These are phyloP conservation scores for Calonectria ilicicola DNA, from an alignment of 2,329 filamentous ascomycete species.

Conservation along the genomic window DNA sequence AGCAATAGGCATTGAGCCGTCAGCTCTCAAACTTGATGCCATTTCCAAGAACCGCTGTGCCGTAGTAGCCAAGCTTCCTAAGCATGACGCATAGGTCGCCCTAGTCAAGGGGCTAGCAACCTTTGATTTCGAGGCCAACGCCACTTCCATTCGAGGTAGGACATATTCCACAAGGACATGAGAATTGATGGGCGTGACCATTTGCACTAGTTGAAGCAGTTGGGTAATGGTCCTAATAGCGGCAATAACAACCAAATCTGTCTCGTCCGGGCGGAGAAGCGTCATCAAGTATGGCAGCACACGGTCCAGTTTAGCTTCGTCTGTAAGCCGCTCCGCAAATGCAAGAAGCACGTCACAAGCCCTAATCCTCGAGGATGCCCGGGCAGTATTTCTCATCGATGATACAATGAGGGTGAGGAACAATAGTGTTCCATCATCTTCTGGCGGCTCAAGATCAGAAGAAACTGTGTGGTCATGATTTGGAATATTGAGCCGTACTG, in stretches of 20 bases:
- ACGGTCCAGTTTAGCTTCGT: conserved; percentile 95
- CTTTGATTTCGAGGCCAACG: conserved; percentile 58
- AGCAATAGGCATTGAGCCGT: conserved; percentile 81
- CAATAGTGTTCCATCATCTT: conserved; percentile 91
- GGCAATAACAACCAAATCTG: conserved; percentile 86
- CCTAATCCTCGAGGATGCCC: conserved; percentile 86
- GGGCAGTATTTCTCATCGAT: conserved; percentile 88
- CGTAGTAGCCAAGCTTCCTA: conserved; percentile 88
- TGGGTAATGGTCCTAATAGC: conserved; percentile 90
- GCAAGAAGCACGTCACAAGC: conserved; percentile 93
- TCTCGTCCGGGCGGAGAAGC: conserved; percentile 79
- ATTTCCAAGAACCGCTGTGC: conserved; percentile 89
- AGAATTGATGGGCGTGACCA: conserved; percentile 84
- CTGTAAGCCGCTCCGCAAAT: conserved; percentile 90
- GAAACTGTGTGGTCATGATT: conserved; percentile 81
- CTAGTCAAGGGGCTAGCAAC: conserved; percentile 77
- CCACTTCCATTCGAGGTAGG: conserved; percentile 71
- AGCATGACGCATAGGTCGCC: conserved; percentile 91
- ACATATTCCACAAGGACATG: conserved; percentile 78
- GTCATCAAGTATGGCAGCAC: conserved; percentile 91
- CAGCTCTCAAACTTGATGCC: conserved; percentile 87
- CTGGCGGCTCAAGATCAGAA: conserved; percentile 68
- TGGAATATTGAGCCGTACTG: conserved; percentile 86
- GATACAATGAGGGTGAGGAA: conserved; percentile 91
- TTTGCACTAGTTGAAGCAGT: conserved; percentile 85